phyloP scores from a whole-genome alignment of 495 filamentous ascomycete species.

The Extremus antarcticus region DNA sequence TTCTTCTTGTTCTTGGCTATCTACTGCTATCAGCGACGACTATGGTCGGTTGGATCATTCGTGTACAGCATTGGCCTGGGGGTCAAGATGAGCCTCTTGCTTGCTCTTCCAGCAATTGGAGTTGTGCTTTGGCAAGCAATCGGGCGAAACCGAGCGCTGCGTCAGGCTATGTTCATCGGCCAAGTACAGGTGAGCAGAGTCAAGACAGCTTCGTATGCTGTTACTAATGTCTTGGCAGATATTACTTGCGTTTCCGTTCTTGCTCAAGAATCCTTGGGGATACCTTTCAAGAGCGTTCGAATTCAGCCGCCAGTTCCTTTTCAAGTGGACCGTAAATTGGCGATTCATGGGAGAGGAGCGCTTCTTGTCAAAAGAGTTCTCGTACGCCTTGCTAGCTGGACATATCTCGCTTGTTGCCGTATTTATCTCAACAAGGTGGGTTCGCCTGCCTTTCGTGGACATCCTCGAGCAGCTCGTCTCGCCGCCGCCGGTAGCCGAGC shows the following conservation, averaged over 20 bases:
- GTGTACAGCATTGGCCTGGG: constrained; percentile 70
- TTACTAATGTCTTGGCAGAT: constrained; percentile 30
- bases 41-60: constrained; percentile 60
- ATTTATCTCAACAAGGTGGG: constrained; percentile 51
- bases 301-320: constrained; percentile 77
- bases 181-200: constrained; percentile 53
- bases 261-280: constrained; percentile 51
- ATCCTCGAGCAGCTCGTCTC: constrained; percentile 43
- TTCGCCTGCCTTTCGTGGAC: constrained; percentile 34
- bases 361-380: constrained; percentile 69
- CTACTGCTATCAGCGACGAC: constrained; percentile 57
- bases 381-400: constrained; percentile 51
- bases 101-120: constrained; percentile 69
- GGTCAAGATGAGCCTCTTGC: constrained; percentile 84
- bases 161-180: constrained; percentile 56
- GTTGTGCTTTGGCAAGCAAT: constrained; percentile 59
- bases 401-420: constrained; percentile 55
- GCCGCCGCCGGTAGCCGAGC: constrained; percentile 35
- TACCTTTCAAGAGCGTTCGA: constrained; percentile 81
- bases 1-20: constrained; percentile 73
- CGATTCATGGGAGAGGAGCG: constrained; percentile 72
- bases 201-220: not conserved
- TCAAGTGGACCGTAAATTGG: constrained; percentile 99
- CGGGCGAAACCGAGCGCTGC: constrained; percentile 50
- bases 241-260: constrained; percentile 65